Percentiles rank a stretch among this genome's conserved stretches.
phyloP scores from a whole-genome alignment of 257 asterid genomes.

The Nemophila menziesii region DNA sequence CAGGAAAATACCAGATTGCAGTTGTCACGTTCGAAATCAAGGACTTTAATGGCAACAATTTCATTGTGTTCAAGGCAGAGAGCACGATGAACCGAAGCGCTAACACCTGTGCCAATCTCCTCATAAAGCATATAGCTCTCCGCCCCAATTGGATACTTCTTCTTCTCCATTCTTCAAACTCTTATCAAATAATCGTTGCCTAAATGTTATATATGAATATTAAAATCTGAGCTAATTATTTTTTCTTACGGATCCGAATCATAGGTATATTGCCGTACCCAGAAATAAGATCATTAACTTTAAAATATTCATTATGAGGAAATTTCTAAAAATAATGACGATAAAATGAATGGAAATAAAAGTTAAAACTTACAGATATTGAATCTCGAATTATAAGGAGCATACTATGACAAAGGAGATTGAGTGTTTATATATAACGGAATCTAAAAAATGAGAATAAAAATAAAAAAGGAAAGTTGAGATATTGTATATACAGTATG shows the following conservation, averaged over 20 bases:
- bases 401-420: background rate
- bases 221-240: too few species aligned
- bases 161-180: slow-evolving; percentile 45
- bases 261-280: slow-evolving; percentile 16
- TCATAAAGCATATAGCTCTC: slow-evolving; percentile 64
- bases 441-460: background rate
- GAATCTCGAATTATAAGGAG: background rate
- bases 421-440: too few species aligned
- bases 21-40: slow-evolving; percentile 83
- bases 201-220: too few species aligned
- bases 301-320: background rate
- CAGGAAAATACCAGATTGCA: slow-evolving; percentile 60
- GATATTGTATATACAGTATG: too few species aligned
- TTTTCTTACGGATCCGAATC: slow-evolving; percentile 25
- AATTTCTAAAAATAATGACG: background rate
- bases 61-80: slow-evolving; percentile 54
- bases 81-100: slow-evolving; percentile 90
- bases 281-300: background rate
- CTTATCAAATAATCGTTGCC: slow-evolving; percentile 1
- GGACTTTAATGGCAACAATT: slow-evolving; percentile 75
- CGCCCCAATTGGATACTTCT: slow-evolving; percentile 88
- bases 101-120: slow-evolving; percentile 87
- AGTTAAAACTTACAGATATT: background rate
- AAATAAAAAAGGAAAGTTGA: background rate
- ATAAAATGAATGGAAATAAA: background rate